These are phyloP conservation scores for Chimonanthus salicifolius DNA, from an alignment of 164 flowering plant species.

Conservation along the genomic window DNA sequence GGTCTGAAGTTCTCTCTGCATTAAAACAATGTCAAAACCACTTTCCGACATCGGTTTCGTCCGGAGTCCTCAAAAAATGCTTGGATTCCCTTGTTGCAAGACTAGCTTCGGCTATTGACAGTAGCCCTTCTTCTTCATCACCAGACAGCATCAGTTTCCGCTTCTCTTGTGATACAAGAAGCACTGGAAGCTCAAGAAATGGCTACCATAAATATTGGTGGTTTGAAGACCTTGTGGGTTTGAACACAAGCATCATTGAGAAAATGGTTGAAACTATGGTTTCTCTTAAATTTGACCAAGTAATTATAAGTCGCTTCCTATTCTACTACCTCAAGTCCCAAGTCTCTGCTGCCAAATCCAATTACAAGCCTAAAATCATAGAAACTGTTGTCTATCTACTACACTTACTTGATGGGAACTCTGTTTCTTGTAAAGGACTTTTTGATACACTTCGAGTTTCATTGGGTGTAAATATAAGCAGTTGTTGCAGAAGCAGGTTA, in stretches of 20 bases:
- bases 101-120: slow-evolving; percentile 23
- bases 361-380: slow-evolving; percentile 35
- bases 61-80: slow-evolving; percentile 27
- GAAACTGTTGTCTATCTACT: slow-evolving; percentile 43
- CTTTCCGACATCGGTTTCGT: slow-evolving; percentile 17
- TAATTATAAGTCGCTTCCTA: slow-evolving; percentile 44
- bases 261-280: slow-evolving; percentile 34
- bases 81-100: slow-evolving; percentile 32
- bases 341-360: slow-evolving; percentile 18
- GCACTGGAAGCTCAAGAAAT: slow-evolving; percentile 34
- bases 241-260: slow-evolving; percentile 33
- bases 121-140: slow-evolving; percentile 34
- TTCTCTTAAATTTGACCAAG: slow-evolving; percentile 41
- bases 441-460: slow-evolving; percentile 45
- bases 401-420: slow-evolving; percentile 38
- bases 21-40: slow-evolving; percentile 45
- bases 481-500: slow-evolving; percentile 32
- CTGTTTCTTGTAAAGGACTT: slow-evolving; percentile 52
- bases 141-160: slow-evolving; percentile 38
- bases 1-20: slow-evolving; percentile 50
- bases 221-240: slow-evolving; percentile 59
- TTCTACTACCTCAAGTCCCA: slow-evolving; percentile 52
- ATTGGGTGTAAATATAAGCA: slow-evolving; percentile 34
- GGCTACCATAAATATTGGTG: slow-evolving; percentile 41
- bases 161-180: slow-evolving; percentile 47